These are phyloP conservation scores for Chrysosporium queenslandicum DNA, from an alignment of 2,329 filamentous ascomycete species.

Conservation along the genomic window DNA sequence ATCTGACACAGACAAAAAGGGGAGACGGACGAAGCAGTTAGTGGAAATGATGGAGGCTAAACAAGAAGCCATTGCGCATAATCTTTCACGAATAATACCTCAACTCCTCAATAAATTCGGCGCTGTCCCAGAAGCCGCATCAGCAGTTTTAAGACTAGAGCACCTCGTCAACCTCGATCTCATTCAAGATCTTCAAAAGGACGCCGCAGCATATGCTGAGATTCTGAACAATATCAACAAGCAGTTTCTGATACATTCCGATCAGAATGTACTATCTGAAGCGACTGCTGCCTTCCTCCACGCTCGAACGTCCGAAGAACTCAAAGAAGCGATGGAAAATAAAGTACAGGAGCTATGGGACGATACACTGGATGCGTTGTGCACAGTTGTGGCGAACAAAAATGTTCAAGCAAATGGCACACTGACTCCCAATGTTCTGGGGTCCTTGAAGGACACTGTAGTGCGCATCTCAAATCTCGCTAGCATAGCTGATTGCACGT, in stretches of 20 bases:
- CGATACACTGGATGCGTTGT: conserved; percentile 62
- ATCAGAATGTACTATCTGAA: conserved; percentile 73
- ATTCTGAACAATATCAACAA: conserved; percentile 85
- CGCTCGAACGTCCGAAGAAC: conserved; percentile 74
- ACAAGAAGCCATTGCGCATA: conserved; percentile 62
- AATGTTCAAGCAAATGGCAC: conserved; percentile 37
- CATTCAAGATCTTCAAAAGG: conserved; percentile 80
- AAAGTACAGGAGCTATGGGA: conserved; percentile 82
- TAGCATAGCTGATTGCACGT: conserved; percentile 66
- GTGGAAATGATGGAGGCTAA: conserved; percentile 56
- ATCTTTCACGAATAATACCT: conserved; percentile 69
- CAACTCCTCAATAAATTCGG: conserved; percentile 86
- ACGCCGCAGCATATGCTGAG: conserved; percentile 66
- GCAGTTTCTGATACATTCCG: conserved; percentile 87
- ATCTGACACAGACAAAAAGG: conserved; percentile 45
- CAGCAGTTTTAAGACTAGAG: conserved; percentile 73
- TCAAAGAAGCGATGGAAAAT: conserved; percentile 72
- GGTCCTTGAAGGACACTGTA: conserved; percentile 61
- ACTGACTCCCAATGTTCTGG: conserved; percentile 54
- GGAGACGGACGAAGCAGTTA: conserved; percentile 48
- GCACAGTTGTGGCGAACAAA: conserved; percentile 58
- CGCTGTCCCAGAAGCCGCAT: conserved; percentile 74
- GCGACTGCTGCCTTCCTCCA: conserved; percentile 74
- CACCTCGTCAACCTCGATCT: conserved; percentile 77
- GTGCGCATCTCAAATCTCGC: conserved; percentile 72